Conservation (phyloP, 208 protist genomes). For the Tritrichomonas musculus region DNA sequence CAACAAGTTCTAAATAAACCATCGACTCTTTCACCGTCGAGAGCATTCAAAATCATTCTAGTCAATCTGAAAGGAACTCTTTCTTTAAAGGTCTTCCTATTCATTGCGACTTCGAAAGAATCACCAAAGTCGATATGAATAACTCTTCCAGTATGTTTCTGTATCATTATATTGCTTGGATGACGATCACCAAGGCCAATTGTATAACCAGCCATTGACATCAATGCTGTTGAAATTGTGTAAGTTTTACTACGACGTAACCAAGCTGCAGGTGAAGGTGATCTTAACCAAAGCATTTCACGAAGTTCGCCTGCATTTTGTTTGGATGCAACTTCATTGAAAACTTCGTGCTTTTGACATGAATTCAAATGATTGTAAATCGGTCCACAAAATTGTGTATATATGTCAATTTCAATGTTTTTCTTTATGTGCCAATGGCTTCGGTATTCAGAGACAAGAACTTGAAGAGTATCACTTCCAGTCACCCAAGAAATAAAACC, state of each 20-base stretch:
- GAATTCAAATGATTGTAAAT: neutral
- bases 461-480: neutral
- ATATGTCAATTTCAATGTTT: neutral
- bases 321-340: neutral
- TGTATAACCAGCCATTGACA: slow-evolving; percentile 7
- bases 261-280: neutral
- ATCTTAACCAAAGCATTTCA: neutral
- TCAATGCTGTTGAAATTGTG: slow-evolving; percentile 7
- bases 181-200: slow-evolving; percentile 35
- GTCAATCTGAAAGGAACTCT: slow-evolving; percentile 55
- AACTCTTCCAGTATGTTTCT: slow-evolving; percentile 47
- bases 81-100: slow-evolving; percentile 43
- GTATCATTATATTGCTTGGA: slow-evolving; percentile 41
- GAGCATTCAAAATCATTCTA: slow-evolving; percentile 50
- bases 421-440: neutral
- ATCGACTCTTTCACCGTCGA: slow-evolving; percentile 52
- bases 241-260: neutral
- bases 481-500: slow-evolving; percentile 28
- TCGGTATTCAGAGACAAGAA: neutral
- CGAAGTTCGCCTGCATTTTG: neutral
- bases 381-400: neutral
- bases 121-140: slow-evolving; percentile 52
- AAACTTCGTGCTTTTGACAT: neutral
- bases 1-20: slow-evolving; percentile 73
- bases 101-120: slow-evolving; percentile 45